Evolutionary conservation across 2,329 filamentous ascomycete genomes (phyloP), one percentile per base, ranked within the genome.

Genomic region (Ceratocystis huliohia): DNA sequence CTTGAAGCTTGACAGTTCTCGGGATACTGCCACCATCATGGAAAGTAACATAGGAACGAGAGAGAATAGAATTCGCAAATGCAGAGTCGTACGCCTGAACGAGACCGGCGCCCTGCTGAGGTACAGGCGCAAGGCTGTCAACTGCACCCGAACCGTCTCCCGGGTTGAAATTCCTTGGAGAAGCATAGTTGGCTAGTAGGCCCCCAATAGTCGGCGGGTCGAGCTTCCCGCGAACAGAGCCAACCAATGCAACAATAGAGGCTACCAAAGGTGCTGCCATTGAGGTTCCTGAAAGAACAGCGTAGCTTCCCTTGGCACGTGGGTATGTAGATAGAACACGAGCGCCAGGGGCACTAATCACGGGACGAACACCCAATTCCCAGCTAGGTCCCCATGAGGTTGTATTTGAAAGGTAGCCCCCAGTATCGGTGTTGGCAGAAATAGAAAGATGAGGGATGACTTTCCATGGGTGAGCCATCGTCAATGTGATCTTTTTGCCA

Each of bases 371-470:
- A 59, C 81, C 78, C 69, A 83, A 75, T 70, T 86, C 83, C 72
- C 78, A 85, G 2, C 80, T 83, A 1, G 84, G 84, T 6, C 84
- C 84, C 84, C 83, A 87, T 5, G 79, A 81, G 53, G 80, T 82
- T 72, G 76, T 85, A 4, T 73, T 73, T 70, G 79, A 83, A 44
- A 81, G 71, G 59, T 78, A 80, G 5, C 84, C 84, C 1, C 79
- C 81, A 0, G 78, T 80, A 0, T 70, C 63, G 1, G 72, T 74
- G 73, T 83, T 83, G 63, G 37, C 22, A 13, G 45, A 46, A 44
- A 70, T 68, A 57, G 74, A 70, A 37, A 70, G 68, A n/a, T 80
- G 70, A 28, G 74, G 73, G 63, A 72, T 71, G 30, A 77, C 74
- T 3, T 76, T 75, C 0, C 70, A 59, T 0, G 77, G 75, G 66